phyloP scores from a whole-genome alignment of 1,284 basidiomycete species.

The Meira nashicola region DNA sequence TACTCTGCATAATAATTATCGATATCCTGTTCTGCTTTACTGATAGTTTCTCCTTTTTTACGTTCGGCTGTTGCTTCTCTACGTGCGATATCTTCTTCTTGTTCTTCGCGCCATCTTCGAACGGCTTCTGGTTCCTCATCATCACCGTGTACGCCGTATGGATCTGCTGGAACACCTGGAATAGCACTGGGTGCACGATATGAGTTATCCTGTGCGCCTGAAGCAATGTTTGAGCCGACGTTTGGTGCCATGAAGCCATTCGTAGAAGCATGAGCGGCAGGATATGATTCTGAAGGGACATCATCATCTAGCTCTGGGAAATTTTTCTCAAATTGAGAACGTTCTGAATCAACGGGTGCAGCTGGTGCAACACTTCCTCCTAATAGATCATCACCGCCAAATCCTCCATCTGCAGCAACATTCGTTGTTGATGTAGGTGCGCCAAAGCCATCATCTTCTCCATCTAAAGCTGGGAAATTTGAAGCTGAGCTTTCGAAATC shows the following conservation, averaged over 20 bases:
- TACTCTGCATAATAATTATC: conserved; percentile 96
- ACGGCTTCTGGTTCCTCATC: conserved; percentile 41
- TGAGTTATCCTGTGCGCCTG: conserved; percentile 30
- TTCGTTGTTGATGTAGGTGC: conserved; percentile 52
- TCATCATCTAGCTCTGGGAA: conserved; percentile 75
- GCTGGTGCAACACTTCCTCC: conserved; percentile 14
- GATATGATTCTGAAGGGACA: not conserved
- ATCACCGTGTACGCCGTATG: conserved; percentile 18
- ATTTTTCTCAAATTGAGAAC: conserved; percentile 82
- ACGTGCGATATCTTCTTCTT: conserved; percentile 77
- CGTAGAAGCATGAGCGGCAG: conserved; percentile 20
- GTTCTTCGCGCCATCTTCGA: conserved; percentile 75
- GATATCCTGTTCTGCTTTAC: conserved; percentile 83
- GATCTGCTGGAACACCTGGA: conserved; percentile 7
- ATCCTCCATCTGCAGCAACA: conserved; percentile 10
- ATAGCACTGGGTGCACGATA: conserved; percentile 56
- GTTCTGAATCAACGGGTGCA: conserved; percentile 61
- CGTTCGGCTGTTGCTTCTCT: conserved; percentile 72
- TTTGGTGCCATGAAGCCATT: conserved; percentile 54
- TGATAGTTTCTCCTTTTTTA: conserved; percentile 77
- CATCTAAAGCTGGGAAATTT: conserved; percentile 57
- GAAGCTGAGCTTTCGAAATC: conserved; percentile 59
- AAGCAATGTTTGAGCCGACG: conserved; percentile 61
- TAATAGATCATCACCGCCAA: conserved; percentile 21
- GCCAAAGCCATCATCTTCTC: conserved; percentile 64